These are phyloP conservation scores for Phytophthora cactorum DNA, from an alignment of 352 stramenopile species.

Conservation along the genomic window DNA sequence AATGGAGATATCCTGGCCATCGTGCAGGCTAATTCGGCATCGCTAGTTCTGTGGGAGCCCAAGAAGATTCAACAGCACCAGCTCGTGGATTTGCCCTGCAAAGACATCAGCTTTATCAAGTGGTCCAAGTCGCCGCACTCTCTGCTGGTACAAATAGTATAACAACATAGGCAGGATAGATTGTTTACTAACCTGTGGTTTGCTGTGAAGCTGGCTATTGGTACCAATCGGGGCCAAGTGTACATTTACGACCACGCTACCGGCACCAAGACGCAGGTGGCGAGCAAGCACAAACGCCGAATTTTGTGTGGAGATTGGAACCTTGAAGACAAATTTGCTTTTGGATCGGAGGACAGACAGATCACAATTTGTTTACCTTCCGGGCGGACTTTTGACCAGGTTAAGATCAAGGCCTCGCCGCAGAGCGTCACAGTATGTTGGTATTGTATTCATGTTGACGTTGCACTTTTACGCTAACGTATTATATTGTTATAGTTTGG, in stretches of 20 bases:
- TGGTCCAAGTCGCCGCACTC: conserved; percentile 77
- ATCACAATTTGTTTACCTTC: conserved; percentile 78
- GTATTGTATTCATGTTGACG: neutral
- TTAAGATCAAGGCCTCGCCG: conserved; percentile 78
- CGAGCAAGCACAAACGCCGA: conserved; percentile 80
- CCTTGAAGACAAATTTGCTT: conserved; percentile 81
- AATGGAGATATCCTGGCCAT: conserved; percentile 74
- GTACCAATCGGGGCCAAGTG: conserved; percentile 75
- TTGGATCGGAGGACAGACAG: conserved; percentile 78
- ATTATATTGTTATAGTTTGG: conserved; percentile 61
- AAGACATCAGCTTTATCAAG: conserved; percentile 80
- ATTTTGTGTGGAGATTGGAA: conserved; percentile 87
- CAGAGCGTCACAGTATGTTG: conserved; percentile 63
- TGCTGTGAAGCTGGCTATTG: conserved; percentile 57
- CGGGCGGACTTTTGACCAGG: conserved; percentile 72
- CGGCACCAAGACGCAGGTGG: conserved; percentile 56
- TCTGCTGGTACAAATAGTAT: conserved; percentile 43
- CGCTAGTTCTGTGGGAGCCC: conserved; percentile 76
- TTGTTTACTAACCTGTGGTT: conserved; percentile 13
- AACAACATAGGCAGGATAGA: neutral
- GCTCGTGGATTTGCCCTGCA: conserved; percentile 72
- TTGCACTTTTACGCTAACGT: conserved; percentile 3
- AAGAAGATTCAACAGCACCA: conserved; percentile 67
- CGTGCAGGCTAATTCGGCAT: conserved; percentile 75
- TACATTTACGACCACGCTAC: conserved; percentile 80